Percentiles rank a stretch among this genome's conserved stretches.
Conservation (phyloP, 2,329 filamentous ascomycete species). For the Chaetoscypha palmicola region DNA sequence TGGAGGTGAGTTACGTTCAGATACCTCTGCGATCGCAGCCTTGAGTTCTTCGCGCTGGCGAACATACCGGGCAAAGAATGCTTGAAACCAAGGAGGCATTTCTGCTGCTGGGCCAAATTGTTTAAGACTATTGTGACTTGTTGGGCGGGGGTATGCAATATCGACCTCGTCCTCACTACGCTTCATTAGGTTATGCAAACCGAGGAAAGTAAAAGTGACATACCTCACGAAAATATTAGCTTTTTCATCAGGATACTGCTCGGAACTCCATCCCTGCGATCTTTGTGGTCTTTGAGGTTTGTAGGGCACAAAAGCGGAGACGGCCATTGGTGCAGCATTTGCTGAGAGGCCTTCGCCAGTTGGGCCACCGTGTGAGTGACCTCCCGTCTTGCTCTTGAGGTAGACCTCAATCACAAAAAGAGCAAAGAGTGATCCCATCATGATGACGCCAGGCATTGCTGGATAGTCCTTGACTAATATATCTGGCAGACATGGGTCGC, state of each 20-base stretch:
- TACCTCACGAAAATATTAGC: constrained; percentile 7
- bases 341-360: constrained; percentile 10
- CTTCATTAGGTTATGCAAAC: background rate
- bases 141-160: background rate
- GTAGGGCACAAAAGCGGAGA: background rate
- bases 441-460: constrained; percentile 42
- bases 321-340: constrained; percentile 2
- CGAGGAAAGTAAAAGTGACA: background rate
- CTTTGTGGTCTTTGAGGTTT: constrained; percentile 1
- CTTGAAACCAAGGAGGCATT: constrained; percentile 57
- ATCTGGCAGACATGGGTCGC: constrained; percentile 51
- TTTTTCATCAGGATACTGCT: constrained; percentile 13
- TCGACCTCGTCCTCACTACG: background rate
- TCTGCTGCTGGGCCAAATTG: constrained; percentile 31
- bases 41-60: constrained; percentile 54
- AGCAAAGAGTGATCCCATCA: constrained; percentile 37
- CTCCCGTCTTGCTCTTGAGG: constrained; percentile 34
- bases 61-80: constrained; percentile 57
- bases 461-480: constrained; percentile 41
- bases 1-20: constrained; percentile 17
- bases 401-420: constrained; percentile 47
- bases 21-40: constrained; percentile 40
- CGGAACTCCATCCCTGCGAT: background rate
- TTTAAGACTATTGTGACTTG: background rate
- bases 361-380: constrained; percentile 15